These are phyloP conservation scores for Amaranthus palmeri DNA, from an alignment of 148 eudicot genomes.

Conservation along the genomic window DNA sequence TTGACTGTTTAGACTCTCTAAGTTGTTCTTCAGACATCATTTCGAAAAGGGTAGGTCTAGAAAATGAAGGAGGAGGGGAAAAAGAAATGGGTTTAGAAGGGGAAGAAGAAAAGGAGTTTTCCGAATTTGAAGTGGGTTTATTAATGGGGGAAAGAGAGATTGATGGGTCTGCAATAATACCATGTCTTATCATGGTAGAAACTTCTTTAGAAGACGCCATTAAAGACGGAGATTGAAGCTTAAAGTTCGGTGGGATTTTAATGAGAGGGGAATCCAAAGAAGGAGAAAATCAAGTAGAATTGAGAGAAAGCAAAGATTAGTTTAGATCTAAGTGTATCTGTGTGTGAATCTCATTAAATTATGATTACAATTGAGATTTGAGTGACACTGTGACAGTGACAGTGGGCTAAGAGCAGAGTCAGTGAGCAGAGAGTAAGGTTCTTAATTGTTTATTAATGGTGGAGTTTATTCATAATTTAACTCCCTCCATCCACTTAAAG, in stretches of 20 bases:
- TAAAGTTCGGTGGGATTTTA: neutral
- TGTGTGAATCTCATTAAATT: too few species aligned
- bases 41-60: constrained; percentile 75
- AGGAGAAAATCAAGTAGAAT: neutral
- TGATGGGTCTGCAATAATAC: constrained; percentile 35
- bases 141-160: constrained; percentile 23
- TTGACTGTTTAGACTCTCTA: constrained; percentile 40
- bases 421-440: constrained; percentile 8
- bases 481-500: too few species aligned
- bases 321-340: neutral
- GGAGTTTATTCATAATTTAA: too few species aligned
- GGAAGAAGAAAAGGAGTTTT: constrained; percentile 20
- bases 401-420: neutral
- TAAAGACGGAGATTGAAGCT: neutral
- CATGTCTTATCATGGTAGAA: constrained; percentile 34
- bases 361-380: neutral
- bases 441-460: too few species aligned
- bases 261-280: neutral
- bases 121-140: constrained; percentile 16
- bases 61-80: constrained; percentile 36
- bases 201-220: constrained; percentile 37
- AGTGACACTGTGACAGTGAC: neutral
- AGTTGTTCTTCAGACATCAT: constrained; percentile 76
- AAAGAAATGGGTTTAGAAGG: constrained; percentile 26
- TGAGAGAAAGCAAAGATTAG: neutral